phyloP scores from a whole-genome alignment of 371 early-diverging fungal genomes.

The Paraphysoderma sedebokerense region DNA sequence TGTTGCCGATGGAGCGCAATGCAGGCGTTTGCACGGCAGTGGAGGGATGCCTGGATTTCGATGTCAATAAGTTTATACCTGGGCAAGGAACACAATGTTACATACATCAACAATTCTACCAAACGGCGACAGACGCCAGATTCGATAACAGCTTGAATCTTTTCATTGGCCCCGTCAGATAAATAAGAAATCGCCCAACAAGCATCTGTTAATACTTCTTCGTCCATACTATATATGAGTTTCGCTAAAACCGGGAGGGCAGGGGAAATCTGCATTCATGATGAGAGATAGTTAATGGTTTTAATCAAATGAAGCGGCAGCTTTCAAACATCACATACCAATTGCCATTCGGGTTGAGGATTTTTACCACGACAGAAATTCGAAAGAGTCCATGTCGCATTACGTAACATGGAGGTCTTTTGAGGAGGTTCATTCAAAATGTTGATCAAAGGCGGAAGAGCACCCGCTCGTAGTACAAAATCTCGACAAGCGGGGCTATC shows the following conservation, averaged over 20 bases:
- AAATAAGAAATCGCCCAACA: constrained; percentile 99
- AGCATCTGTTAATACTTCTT: constrained; percentile 93
- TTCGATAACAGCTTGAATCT: constrained; percentile 92
- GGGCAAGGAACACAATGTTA: too few relatives aligned
- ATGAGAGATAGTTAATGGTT: background rate
- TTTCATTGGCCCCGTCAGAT: constrained; percentile 85
- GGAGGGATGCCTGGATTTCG: constrained; percentile 42
- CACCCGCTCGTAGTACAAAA: constrained; percentile 70
- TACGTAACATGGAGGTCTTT: constrained; percentile 89
- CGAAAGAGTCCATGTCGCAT: constrained; percentile 98
- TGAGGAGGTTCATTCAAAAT: constrained; percentile 62
- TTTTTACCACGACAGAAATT: constrained; percentile 98
- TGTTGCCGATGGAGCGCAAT: constrained; percentile 96
- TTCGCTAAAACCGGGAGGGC: constrained; percentile 78
- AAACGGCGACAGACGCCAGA: constrained; percentile 85
- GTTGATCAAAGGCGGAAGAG: constrained; percentile 59
- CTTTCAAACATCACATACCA: constrained; percentile 27
- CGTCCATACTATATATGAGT: constrained; percentile 74
- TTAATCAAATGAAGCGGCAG: background rate
- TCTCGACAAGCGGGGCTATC: constrained; percentile 93
- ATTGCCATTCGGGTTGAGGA: constrained; percentile 83
- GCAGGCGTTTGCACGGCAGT: constrained; percentile 92
- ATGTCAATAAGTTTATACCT: background rate
- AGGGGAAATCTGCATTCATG: constrained; percentile 43
- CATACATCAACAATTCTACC: constrained; percentile 71